Evolutionary conservation across 176 grass and related monocot genomes (phyloP).

Genomic region (Oryza longistaminata): DNA sequence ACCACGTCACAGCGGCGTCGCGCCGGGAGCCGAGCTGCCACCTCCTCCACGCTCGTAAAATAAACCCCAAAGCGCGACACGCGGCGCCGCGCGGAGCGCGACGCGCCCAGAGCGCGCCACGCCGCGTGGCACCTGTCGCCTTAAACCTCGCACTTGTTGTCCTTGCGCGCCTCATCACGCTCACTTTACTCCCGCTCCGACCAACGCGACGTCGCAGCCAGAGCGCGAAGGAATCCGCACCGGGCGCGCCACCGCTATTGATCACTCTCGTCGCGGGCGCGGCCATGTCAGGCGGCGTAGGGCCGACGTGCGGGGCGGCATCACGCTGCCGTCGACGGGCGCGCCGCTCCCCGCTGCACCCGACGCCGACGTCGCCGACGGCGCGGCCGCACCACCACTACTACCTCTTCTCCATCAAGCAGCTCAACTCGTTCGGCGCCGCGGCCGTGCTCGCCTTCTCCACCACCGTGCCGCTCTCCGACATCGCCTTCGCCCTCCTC

Average conservation of each 20-base stretch:
- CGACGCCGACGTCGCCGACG: conserved; percentile 44
- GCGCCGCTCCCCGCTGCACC: conserved; percentile 39
- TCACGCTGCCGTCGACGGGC: conserved; percentile 39
- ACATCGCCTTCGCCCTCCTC: conserved; percentile 50
- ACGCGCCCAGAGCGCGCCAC: conserved; percentile 23
- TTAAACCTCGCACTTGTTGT: background rate
- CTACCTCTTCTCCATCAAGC: conserved; percentile 69
- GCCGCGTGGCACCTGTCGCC: background rate
- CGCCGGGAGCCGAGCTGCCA: background rate
- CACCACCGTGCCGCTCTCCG: conserved; percentile 45
- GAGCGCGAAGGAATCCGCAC: background rate
- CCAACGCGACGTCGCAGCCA: too few species aligned
- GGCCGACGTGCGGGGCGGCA: conserved; percentile 53
- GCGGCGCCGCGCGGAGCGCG: conserved; percentile 15
- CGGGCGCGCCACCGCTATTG: background rate
- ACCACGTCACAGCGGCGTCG: background rate
- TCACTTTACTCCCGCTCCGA: background rate
- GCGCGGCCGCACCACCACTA: conserved; percentile 46
- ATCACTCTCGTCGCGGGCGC: background rate
- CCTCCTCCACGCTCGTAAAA: conserved; percentile 20
- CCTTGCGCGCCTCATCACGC: conserved; percentile 18
- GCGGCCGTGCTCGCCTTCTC: conserved; percentile 53
- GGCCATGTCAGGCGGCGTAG: conserved; percentile 54
- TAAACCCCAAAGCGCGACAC: conserved; percentile 25
- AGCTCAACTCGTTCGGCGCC: conserved; percentile 62